Base-by-base conservation (phyloP, 2,329 filamentous ascomycete species). In the Colletotrichum nymphaeae region DNA sequence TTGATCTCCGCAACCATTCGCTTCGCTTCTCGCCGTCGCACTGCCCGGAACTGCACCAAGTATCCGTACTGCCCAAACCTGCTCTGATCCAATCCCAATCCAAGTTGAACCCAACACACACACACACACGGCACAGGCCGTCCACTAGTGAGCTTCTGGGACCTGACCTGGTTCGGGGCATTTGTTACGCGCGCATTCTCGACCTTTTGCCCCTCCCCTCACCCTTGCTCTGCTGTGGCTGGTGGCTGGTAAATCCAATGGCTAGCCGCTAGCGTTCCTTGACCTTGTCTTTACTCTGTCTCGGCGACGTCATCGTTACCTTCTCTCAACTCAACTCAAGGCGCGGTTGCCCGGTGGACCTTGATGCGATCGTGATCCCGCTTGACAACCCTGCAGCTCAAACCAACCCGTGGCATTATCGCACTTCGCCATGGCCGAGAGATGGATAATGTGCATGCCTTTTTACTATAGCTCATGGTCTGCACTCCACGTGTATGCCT, bases 41-140 rank as follows among this genome's bases (percentile, higher is more conserved):
- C 52, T 55, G 5, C 52, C 52, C 22, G 24, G 22, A 42, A 42
- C 37, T 42, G 14, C 32, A 35, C 32, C 32, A 35, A 35, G 11
- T 35, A 35, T 35, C 32, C 32, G 32, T 19, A 14, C 24, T 55
- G 52, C 22, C 8, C 52, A 26, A 55, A 24, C 52, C 22, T 6
- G 52, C 52, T 14, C n/a, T 11, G n/a, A 42, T 53, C 49, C 52
- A 24, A 26, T 26, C 52, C 42, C 22, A 55, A 16, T 49, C 16
- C 67, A 26, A 56, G 22, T 22, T 35, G 28, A 55, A 53, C 68
- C 53, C 22, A 69, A 63, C 65, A 66, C 59, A 16, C 37, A 49
- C 42, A 56, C 59, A 49, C 42, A 56, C 59, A 60, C 65, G 69
- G 69, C 52, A 58, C n/a, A 69, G 52, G 53, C 70, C 66, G 70